Evolutionary conservation across 2,329 filamentous ascomycete species (phyloP), one percentile per base, ranked within the genome.

Genomic region (Colletotrichum kahawae): DNA sequence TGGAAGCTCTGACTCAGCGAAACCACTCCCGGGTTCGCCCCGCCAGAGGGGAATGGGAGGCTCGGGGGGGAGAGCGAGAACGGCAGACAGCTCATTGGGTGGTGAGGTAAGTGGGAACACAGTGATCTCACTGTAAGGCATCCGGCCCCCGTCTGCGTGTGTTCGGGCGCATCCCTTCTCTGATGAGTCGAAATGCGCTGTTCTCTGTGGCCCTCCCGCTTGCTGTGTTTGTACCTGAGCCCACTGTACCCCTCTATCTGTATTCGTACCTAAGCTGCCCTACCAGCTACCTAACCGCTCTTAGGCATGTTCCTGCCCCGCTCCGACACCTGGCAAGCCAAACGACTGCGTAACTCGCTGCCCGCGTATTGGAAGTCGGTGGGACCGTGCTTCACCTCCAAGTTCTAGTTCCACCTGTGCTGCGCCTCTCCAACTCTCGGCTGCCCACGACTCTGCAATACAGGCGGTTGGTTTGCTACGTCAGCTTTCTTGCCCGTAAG

Each of bases 361-460:
- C 59, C 73, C 64, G 69, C 69, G 73, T 75, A 75, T 73, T 65
- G 69, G 38, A 24, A 75, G 51, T 33, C 62, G 43, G 69, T 62
- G 64, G 73, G 73, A 75, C 73, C 73, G 73, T 75, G 73, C 73
- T 75, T 75, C 73, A 75, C 73, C 73, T 75, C 73, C 69, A 72
- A 73, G 69, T 75, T 63, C 69, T 72, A 73, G 73, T 75, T 75
- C 73, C 73, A 75, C 73, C 73, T 36, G 63, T 73, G 73, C 73
- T 75, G 73, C 73, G 73, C 73, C 73, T 75, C 73, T 73, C 64
- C 69, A 72, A 59, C 69, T 64, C 29, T 73, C 56, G 63, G 69
- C 48, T 68, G 73, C 24, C 72, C 68, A 75, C 43, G 69, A 72
- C 69, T 63, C 72, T 73, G 63, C 70, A 75, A 67, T 64, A 51